phyloP scores from a whole-genome alignment of 1,284 basidiomycete genomes.

The Apiotrichum veenhuisii region DNA sequence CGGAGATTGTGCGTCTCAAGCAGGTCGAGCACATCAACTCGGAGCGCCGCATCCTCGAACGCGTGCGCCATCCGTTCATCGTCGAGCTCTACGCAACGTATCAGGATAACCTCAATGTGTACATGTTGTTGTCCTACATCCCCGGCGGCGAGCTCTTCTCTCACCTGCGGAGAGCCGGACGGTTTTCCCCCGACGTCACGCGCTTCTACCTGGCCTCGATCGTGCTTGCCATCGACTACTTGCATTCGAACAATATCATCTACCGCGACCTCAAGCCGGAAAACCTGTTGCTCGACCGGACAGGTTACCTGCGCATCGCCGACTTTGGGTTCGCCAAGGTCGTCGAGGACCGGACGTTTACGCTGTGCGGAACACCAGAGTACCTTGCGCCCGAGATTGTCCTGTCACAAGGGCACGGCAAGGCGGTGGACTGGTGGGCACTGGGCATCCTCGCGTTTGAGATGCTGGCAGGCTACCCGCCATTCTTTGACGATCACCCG shows the following conservation, averaged over 20 bases:
- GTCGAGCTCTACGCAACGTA: constrained; percentile 55
- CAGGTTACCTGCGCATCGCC: constrained; percentile 52
- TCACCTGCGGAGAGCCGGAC: constrained; percentile 51
- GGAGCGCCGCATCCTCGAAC: constrained; percentile 54
- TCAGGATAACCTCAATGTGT: constrained; percentile 55
- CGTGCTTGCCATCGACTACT: constrained; percentile 53
- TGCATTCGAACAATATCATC: constrained; percentile 53
- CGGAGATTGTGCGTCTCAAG: constrained; percentile 54
- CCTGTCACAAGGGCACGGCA: constrained; percentile 53
- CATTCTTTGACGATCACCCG: constrained; percentile 51
- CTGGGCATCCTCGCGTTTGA: constrained; percentile 54
- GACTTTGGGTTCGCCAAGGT: constrained; percentile 57
- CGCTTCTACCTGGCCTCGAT: constrained; percentile 55
- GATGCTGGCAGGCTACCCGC: constrained; percentile 52
- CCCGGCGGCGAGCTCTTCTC: constrained; percentile 56
- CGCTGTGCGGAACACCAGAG: constrained; percentile 52
- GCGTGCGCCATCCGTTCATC: constrained; percentile 57
- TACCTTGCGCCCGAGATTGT: constrained; percentile 53
- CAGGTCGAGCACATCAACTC: constrained; percentile 59
- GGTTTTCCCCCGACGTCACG: constrained; percentile 55
- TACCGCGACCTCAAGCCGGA: constrained; percentile 56
- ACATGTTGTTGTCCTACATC: constrained; percentile 56
- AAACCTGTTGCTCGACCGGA: constrained; percentile 52
- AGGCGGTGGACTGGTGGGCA: constrained; percentile 56
- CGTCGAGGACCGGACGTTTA: constrained; percentile 52